Percentiles rank a stretch among this genome's conserved stretches.
phyloP scores from a whole-genome alignment of 257 asterid genomes.

The Solanum neorickii region DNA sequence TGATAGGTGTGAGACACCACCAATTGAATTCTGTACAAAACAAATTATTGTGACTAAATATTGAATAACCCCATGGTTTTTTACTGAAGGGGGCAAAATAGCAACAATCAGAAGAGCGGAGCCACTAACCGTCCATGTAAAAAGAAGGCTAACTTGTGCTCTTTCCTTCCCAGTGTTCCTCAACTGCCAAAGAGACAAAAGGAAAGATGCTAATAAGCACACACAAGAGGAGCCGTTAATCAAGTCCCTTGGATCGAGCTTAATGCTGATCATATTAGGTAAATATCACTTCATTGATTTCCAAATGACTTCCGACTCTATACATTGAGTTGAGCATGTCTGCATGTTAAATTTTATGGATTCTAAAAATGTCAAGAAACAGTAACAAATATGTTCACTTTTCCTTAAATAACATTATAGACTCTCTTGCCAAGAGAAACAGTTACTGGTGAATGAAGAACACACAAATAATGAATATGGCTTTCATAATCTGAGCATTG shows the following conservation, averaged over 20 bases:
- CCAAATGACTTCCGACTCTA: not conserved
- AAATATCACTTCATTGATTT: not conserved
- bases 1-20: slow-evolving; percentile 79
- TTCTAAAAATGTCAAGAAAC: not conserved
- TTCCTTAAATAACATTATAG: not conserved
- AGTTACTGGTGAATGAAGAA: not conserved
- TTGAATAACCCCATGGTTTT: not conserved
- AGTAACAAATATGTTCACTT: not conserved
- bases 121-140: slow-evolving; percentile 93
- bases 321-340: not conserved
- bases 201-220: not conserved
- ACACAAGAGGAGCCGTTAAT: not conserved
- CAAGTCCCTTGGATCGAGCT: not conserved
- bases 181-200: slow-evolving; percentile 44
- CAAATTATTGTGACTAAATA: slow-evolving; percentile 9
- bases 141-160: slow-evolving; percentile 95
- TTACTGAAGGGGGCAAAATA: not conserved
- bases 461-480: not conserved
- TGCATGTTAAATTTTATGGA: not conserved
- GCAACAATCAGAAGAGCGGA: not conserved
- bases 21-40: slow-evolving; percentile 77
- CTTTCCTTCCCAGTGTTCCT: slow-evolving; percentile 96
- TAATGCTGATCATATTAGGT: not conserved
- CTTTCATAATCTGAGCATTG: not conserved
- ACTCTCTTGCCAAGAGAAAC: not conserved